Base-by-base conservation (phyloP, 768 basidiomycete species). In the Amanita jacksonii region DNA sequence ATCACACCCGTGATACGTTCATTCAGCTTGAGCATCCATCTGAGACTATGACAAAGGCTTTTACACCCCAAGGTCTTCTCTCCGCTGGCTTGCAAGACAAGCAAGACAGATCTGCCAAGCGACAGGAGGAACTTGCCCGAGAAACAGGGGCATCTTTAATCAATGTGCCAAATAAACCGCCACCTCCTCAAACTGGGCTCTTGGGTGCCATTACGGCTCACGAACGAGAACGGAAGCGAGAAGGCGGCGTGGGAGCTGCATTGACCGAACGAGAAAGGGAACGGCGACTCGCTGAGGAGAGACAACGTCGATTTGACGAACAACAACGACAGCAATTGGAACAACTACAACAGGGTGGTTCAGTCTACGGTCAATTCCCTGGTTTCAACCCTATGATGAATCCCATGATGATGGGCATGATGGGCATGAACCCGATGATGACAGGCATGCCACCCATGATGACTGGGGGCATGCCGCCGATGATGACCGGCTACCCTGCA, bases 131-230 rank as follows among this genome's bases (percentile, higher is more conserved):
- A 60, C 64, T 88, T 8, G 96, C 96, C 8, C 73, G 93, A 27
- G 93, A 96, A 64, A 81, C 74, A 5, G 96, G 96, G 22, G 86
- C 79, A 12, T 90, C 91, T 3, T 73, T 98, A 42, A 81, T 98
- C 67, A 93, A 94, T 59, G 89, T 99, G n/a, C 90, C 89, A 3
- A 79, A 81, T 56, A 94, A 94, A 58, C 91, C 93, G 0, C 91
- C 89, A 0, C 88, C 90, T 2, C 93, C 96, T 6, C 91, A 94
- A 63, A 89, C 86, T 33, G 96, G 96, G 30, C 73, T 98, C 33
- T 79, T 99, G 38, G 96, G 96, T 13, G 94, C 94, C 2, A 91
- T 98, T 54, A 91, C 91, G 33, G 88, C 85, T 7, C 91, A 96
- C 59, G 91, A 99, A 62, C 76, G 89, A 41, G 94, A 98, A 45